phyloP scores from a whole-genome alignment of 2,329 filamentous ascomycete genomes.

The Fusarium aywerte region DNA sequence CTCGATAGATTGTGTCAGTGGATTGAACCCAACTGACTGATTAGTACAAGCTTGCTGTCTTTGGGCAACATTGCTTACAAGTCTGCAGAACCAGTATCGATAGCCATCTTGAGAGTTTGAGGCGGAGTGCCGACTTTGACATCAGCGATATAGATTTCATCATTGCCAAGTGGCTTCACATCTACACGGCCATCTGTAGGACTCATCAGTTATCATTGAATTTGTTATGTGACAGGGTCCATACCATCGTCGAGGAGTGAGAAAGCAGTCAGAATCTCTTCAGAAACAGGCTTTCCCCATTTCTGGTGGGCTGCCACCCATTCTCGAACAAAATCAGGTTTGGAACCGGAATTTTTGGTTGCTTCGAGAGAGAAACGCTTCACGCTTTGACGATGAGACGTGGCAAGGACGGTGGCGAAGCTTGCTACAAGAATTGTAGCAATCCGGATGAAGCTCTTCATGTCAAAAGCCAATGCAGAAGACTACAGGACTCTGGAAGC shows the following conservation, averaged over 20 bases:
- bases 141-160: slow-evolving; percentile 58
- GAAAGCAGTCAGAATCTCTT: slow-evolving; percentile 38
- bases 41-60: slow-evolving; percentile 42
- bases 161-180: slow-evolving; percentile 53
- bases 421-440: slow-evolving; percentile 22
- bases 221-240: not conserved
- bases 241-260: slow-evolving; percentile 48
- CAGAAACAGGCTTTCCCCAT: slow-evolving; percentile 48
- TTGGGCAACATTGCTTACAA: slow-evolving; percentile 63
- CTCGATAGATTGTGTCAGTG: slow-evolving; percentile 56
- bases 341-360: slow-evolving; percentile 31
- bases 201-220: slow-evolving; percentile 19
- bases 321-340: slow-evolving; percentile 49
- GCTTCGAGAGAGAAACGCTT: slow-evolving; percentile 49
- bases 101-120: slow-evolving; percentile 59
- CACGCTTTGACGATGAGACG: slow-evolving; percentile 10
- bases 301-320: slow-evolving; percentile 50
- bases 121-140: slow-evolving; percentile 60
- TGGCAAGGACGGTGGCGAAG: slow-evolving; percentile 23
- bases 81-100: slow-evolving; percentile 66
- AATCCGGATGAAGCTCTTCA: slow-evolving; percentile 35
- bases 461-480: not conserved
- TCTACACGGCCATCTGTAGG: slow-evolving; percentile 49
- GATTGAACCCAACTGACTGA: slow-evolving; percentile 64
- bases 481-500: not conserved